Evolutionary conservation across 495 filamentous ascomycete species (phyloP), one percentile per base, ranked within the genome.

Genomic region (Aspergillus indologenus): DNA sequence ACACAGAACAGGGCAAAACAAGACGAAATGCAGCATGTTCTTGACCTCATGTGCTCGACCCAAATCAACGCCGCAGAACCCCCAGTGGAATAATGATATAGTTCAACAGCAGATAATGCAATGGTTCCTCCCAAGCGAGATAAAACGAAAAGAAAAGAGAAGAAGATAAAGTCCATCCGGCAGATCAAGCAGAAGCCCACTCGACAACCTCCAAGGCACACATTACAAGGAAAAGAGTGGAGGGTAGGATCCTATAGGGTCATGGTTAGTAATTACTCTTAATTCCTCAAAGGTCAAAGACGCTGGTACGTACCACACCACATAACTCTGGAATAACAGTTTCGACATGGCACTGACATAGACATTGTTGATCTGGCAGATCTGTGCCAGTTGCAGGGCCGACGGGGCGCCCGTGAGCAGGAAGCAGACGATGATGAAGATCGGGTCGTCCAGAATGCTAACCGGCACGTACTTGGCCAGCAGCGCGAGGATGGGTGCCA

Each of bases 351-450:
- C 90, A 23, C 86, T 83, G 74, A 97, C 90, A 70, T 90, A 98
- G 14, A 98, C 95, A 57, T 87, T 89, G 71, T 98, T 98, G 73
- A 98, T 90, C 79, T 98, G 95, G 75, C 94, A 98, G 59, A 98
- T 98, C 76, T 98, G 94, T 7, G 95, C 92, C 64, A 98, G 76
- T 70, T 98, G 94, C 62, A 98, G 80, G 29, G 94, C 94, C 60
- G 90, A 96, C 15, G 94, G 94, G 7, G 94, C 94, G 20, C 94
- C 94, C 1, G 90, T 92, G 62, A 98, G 87, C 48, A 98, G 81
- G 79, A 97, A 98, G 71, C 92, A 96, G 43, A 98, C 95, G 60
- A 98, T 88, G 58, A 98, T 85, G 72, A 98, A 98, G 65, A 98
- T 98, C 6, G 95, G 95, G 65, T 98, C 94, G 71, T 96, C 94